These are phyloP conservation scores for Juncus effusus DNA, from an alignment of 176 grass and related monocot genomes.

Conservation along the genomic window DNA sequence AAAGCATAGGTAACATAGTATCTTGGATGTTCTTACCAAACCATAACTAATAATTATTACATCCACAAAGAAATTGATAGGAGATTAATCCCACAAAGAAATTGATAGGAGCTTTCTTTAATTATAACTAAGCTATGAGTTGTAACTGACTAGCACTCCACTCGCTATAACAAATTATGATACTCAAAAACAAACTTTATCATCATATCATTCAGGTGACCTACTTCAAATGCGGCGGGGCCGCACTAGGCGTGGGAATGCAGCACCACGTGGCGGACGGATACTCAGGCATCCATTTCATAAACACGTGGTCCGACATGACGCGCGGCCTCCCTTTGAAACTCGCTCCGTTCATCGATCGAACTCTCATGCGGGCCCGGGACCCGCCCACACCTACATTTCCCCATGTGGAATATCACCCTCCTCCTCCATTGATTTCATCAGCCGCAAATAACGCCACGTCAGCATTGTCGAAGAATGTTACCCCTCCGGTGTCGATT, in stretches of 20 bases:
- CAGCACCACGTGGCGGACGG: slow-evolving; percentile 43
- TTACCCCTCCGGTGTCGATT: slow-evolving; percentile 5
- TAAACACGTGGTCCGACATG: slow-evolving; percentile 33
- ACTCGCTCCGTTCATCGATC: slow-evolving; percentile 15
- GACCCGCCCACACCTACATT: slow-evolving; percentile 26
- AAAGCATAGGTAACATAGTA: no score
- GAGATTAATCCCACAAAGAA: no score
- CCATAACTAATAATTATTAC: no score
- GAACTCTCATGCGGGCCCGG: slow-evolving; percentile 22
- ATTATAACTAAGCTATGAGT: no score
- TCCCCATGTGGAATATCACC: slow-evolving; percentile 12
- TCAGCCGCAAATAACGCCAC: background rate
- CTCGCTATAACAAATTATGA: no score
- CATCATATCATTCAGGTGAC: slow-evolving; percentile 29
- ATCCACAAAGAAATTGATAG: no score
- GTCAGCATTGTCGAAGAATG: background rate
- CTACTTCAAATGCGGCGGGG: slow-evolving; percentile 38
- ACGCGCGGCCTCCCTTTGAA: slow-evolving; percentile 21
- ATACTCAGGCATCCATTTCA: slow-evolving; percentile 21
- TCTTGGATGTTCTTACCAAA: no score
- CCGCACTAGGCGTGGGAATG: slow-evolving; percentile 30
- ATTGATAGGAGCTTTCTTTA: no score
- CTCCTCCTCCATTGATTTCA: slow-evolving; percentile 11
- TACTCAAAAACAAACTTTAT: no score
- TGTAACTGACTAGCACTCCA: no score